Conservation (phyloP, 2,329 filamentous ascomycete genomes). For the Erysiphe pulchra region DNA sequence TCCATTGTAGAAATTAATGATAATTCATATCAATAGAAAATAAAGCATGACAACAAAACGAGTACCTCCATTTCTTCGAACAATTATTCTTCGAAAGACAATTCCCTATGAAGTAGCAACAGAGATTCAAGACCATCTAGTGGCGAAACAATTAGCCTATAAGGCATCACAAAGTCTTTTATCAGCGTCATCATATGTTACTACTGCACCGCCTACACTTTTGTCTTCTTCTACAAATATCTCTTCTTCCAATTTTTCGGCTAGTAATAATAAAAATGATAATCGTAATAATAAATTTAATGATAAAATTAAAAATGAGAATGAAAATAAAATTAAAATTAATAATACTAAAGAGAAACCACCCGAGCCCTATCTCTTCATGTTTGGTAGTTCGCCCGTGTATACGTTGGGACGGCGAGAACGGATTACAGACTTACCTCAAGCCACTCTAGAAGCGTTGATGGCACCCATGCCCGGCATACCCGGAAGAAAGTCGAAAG, state of each 20-base stretch:
- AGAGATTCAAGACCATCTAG: conserved; percentile 28
- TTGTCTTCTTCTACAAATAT: conserved; percentile 10
- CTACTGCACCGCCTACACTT: neutral
- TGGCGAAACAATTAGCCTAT: conserved; percentile 29
- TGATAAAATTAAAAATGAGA: too few relatives aligned
- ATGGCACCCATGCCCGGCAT: conserved; percentile 1
- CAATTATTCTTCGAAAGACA: conserved; percentile 29
- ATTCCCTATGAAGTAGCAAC: conserved; percentile 28
- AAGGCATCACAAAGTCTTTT: conserved; percentile 17
- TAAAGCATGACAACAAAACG: neutral
- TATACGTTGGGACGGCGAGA: conserved; percentile 84
- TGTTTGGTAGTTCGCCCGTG: conserved; percentile 58
- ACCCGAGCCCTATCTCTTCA: conserved; percentile 47
- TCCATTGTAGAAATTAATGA: too few relatives aligned
- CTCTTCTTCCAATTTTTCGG: neutral
- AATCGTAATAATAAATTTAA: too few relatives aligned
- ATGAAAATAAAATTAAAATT: too few relatives aligned
- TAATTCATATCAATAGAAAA: too few relatives aligned
- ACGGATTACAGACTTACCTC: conserved; percentile 19
- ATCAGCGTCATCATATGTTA: too few relatives aligned
- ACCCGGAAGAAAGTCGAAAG: neutral
- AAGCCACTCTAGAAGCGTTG: conserved; percentile 16
- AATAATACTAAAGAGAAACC: neutral
- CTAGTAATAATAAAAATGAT: too few relatives aligned
- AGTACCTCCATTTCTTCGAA: conserved; percentile 18